Evolutionary conservation across 352 stramenopile genomes (phyloP), one percentile per base, ranked within the genome.

Genomic region (Peronospora tabacina): DNA sequence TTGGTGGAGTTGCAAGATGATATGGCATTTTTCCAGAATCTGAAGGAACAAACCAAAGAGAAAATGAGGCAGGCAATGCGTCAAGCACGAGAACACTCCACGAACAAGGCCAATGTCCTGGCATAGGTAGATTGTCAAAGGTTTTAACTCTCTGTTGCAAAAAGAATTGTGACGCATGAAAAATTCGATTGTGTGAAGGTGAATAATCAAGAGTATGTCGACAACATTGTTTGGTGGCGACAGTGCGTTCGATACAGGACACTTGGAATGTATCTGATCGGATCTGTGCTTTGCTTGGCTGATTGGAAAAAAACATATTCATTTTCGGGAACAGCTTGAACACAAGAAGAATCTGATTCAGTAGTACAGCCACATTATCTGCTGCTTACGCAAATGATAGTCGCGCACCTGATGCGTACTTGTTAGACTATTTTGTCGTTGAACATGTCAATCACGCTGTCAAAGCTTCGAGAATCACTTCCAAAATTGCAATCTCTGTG

Each of bases 1-100:
- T 44, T 86, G 5, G 55, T 71, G 1, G 78, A 89, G 39, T 38
- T 85, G 15, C 67, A 83, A 37, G 73, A 86, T 48, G 78, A 89
- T 63, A 72, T 89, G 35, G 69, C 73, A 20, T 87, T 89, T 53
- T 89, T 89, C 45, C 62, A 66, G 26, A 66, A 51, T 15, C 51
- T 89, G 16, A 89, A 89, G 43, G 72, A 87, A 47, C 69, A 55
- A 40, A 75, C 75, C 11, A 89, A 89, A 44, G 72, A 85, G 15
- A 63, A 71, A 15, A 85, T 88, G 74, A 68, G 74, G 12, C 65
- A 65, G 16, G 70, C 74, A 2, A 77, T 85, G 66, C 70, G 73
- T 37, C 65, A 86, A 33, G 41, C 55, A 8, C 58, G 55, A 19
- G 63, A 69, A 15, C 67, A 55, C 0, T 45, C 52, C n/a, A 19